phyloP scores from a whole-genome alignment of 2,329 filamentous ascomycete genomes.

The Trichoderma pleuroti region DNA sequence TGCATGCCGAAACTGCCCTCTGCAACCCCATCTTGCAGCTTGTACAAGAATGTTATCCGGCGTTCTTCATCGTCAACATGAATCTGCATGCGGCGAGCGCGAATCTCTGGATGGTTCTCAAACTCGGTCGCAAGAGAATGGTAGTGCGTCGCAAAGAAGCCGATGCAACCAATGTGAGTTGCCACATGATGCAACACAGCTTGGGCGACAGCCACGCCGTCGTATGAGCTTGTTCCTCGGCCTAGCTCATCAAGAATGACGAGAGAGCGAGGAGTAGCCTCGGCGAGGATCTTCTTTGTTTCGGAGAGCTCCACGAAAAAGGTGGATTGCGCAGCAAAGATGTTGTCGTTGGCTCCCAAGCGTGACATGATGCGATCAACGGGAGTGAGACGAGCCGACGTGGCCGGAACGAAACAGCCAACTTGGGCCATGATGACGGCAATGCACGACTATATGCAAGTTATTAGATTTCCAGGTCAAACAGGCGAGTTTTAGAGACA shows the following conservation, averaged over 20 bases:
- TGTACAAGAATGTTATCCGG: constrained; percentile 95
- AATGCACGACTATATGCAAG: constrained; percentile 67
- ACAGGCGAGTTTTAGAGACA: not conserved
- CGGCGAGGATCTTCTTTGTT: constrained; percentile 94
- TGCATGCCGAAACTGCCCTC: constrained; percentile 99
- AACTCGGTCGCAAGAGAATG: constrained; percentile 93
- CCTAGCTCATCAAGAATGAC: constrained; percentile 97
- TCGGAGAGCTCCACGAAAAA: constrained; percentile 98
- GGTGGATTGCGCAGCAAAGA: constrained; percentile 94
- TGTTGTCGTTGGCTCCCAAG: constrained; percentile 96
- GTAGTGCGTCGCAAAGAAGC: constrained; percentile 98
- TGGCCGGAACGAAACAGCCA: constrained; percentile 85
- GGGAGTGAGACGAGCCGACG: constrained; percentile 78
- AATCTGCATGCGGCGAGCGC: constrained; percentile 87
- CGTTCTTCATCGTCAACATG: constrained; percentile 80
- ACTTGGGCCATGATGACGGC: constrained; percentile 98
- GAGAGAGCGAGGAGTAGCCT: constrained; percentile 88
- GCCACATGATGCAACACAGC: constrained; percentile 96
- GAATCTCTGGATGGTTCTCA: constrained; percentile 80
- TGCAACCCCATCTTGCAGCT: constrained; percentile 86
- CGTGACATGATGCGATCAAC: constrained; percentile 98
- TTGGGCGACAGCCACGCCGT: constrained; percentile 94
- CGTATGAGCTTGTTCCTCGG: constrained; percentile 90
- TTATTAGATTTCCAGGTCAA: constrained; percentile 29
- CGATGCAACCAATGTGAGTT: constrained; percentile 85